Evolutionary conservation across 768 basidiomycete species (phyloP), one percentile per base, ranked within the genome.

Genomic region (Amanita polypyramis): DNA sequence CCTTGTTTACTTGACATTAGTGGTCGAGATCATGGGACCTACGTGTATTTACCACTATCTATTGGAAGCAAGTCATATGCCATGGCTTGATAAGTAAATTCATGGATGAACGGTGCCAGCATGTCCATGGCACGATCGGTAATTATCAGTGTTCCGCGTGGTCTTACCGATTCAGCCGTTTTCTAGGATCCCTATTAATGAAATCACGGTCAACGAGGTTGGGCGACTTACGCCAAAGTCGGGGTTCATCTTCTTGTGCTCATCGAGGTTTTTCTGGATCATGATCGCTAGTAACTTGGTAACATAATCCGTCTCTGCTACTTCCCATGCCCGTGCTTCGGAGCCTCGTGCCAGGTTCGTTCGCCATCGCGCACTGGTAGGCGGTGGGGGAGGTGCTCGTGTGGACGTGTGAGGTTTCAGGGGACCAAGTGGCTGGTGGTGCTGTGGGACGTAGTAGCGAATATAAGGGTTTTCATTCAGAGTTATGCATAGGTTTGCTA

Each of bases 51-150:
- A 7, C 94, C 95, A 52, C 90, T 80, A 48, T 91, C 77, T 44
- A 99, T 88, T 14, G 83, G 84, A 4, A 99, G 73, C 15, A 99
- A 65, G 63, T 99, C 96, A 56, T 93, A 92, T 42, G 85, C 86
- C 96, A 99, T 99, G 0, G 96, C 95, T 64, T 98, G 96, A 63
- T 98, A 99, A 17, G 95, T 98, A 60, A 99, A 99, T 60, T 98
- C 96, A 61, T 99, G 96, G 30, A 96, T 61, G 51, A 97, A 77
- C 1, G 96, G 96, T 2, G 91, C 85, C 20, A 86, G 60, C 56
- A 82, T 81, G 64, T 99, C 96, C 85, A 99, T 91, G 3, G 93
- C 77, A n/a, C 96, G 82, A 64, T 99, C 96, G 4, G 93, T 94
- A 51, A 99, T 85, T 58, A 98, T 75, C 33, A 98, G 68, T 12